Base-by-base conservation (phyloP, 805 yeast genomes). In the Yueomyces sp. region DNA sequence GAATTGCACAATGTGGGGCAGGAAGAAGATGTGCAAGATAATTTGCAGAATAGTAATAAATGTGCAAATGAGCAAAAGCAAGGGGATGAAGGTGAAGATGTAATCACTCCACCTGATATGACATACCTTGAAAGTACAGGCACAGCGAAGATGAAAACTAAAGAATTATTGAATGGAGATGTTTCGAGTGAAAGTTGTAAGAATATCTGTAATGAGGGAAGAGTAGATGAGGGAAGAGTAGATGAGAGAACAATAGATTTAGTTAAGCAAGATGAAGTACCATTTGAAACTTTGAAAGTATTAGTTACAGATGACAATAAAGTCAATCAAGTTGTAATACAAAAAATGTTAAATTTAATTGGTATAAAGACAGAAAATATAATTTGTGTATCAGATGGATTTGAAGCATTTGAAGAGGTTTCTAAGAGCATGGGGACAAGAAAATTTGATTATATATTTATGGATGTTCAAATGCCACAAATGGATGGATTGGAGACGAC, bases 391-490 rank as follows among this genome's bases (percentile, higher is more conserved):
- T 31, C 11, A 8, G 95, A 92, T 62, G 98, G 98, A 26, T 76
- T 76, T 33, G 96, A 88, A 47, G 96, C 96, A 0, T 76, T 88
- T 38, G 79, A 77, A 8, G 65, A 72, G 42, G 78, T 85, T 3
- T 69, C 74, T 47, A 69, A 68, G 31, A 65, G 79, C 2, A 53
- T 65, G 27, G 69, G 60, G 2, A 54, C 61, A 2, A 66, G 65
- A 9, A 54, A 58, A n/a, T 87, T 70, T 59, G 92, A 86, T 58
- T 64, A 92, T 43, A 76, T 92, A 2, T 85, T 90, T 57, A 90
- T 90, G 98, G 98, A 90, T 62, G 94, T 90, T 42, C 96, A 90
- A 63, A 90, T 88, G 97, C 97, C 97, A 4, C 79, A 77, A 54
- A 70, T 87, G 51, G 96, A 90, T 59, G 98, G 98, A 3, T 65